Base-by-base conservation (phyloP, 108 stramenopile species). In the Pelagomonas calceolata region DNA sequence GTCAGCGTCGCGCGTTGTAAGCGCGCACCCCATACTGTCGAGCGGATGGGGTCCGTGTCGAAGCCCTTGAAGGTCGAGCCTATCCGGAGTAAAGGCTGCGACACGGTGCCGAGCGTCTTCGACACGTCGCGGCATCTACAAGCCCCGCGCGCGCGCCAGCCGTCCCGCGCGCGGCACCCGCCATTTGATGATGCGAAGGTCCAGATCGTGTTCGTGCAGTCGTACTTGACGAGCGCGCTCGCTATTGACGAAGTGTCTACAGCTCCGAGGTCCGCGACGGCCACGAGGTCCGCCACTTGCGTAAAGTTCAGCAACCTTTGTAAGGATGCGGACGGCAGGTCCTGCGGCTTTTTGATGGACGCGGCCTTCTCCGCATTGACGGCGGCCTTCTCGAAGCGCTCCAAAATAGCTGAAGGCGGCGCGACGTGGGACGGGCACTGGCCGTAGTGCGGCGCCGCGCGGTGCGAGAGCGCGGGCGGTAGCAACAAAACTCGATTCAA, bases 201-300 rank as follows among this genome's bases (percentile, higher is more conserved):
- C 51, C 51, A 60, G 14, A 60, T 60, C 51, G 51, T 60, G 51
- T 60, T 60, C 51, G 51, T 9, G 51, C 51, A 60, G 51, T 60
- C 51, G 51, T 60, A 60, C 21, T 26, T 16, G 51, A 60, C 21
- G 9, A 12, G 5, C 39, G 39, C 39, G 21, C 21, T 26, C 21
- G 51, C 51, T 26, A 26, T 60, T 4, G 51, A 60, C 21, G 26
- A 1, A 16, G 44, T 45, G 21, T 16, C 21, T 5, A 5, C 9
- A 12, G 9, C 9, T 12, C 9, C 39, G 39, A 43, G 39, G 39
- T 43, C 39, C 9, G 39, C 39, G 39, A 43, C 39, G 39, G 9
- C 9, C 21, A 60, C 51, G 51, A 60, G 51, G 51, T 60, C 51
- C 21, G 51, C 29, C 21, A 60, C 51, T 1, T 60, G 18, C 26